phyloP scores from a whole-genome alignment of 2,329 filamentous ascomycete species.

The Emericellopsis cladophorae region DNA sequence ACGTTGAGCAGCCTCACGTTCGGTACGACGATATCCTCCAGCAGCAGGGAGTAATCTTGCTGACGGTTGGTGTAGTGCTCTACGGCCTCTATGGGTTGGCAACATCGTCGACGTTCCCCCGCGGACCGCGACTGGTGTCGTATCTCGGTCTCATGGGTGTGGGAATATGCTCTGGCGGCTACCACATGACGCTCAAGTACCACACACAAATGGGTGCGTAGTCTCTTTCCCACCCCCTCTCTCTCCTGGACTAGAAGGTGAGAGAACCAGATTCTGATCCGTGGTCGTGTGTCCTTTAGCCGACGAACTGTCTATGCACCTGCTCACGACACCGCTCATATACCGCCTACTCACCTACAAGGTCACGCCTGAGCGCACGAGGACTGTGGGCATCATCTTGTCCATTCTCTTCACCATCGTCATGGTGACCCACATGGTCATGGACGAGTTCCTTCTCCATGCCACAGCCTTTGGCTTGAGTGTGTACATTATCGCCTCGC shows the following conservation, averaged over 20 bases:
- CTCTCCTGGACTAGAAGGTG: too few relatives aligned
- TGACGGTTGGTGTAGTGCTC: constrained; percentile 10
- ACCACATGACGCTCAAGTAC: constrained; percentile 21
- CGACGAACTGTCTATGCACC: constrained; percentile 27
- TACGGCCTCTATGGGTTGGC: constrained; percentile 22
- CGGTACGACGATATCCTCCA: too few relatives aligned
- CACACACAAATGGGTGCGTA: constrained; percentile 20
- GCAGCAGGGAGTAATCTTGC: too few relatives aligned
- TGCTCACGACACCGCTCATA: constrained; percentile 25
- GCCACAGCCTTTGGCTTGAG: constrained; percentile 19
- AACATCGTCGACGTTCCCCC: constrained; percentile 8
- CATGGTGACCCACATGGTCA: constrained; percentile 26
- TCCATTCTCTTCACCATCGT: constrained; percentile 14
- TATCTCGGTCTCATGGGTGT: constrained; percentile 25
- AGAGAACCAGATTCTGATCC: too few relatives aligned
- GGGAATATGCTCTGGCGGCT: constrained; percentile 16
- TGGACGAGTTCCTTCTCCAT: constrained; percentile 28
- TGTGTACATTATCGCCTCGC: constrained; percentile 18
- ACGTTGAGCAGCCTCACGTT: constrained; percentile 26
- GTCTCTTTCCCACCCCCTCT: background rate
- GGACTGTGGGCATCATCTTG: constrained; percentile 9
- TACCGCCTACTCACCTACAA: constrained; percentile 25
- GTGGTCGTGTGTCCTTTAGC: constrained; percentile 9
- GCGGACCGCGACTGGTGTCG: constrained; percentile 15
- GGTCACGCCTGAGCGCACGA: constrained; percentile 11